phyloP scores from a whole-genome alignment of 371 early-diverging fungal species.

The Fennellomyces sp. region DNA sequence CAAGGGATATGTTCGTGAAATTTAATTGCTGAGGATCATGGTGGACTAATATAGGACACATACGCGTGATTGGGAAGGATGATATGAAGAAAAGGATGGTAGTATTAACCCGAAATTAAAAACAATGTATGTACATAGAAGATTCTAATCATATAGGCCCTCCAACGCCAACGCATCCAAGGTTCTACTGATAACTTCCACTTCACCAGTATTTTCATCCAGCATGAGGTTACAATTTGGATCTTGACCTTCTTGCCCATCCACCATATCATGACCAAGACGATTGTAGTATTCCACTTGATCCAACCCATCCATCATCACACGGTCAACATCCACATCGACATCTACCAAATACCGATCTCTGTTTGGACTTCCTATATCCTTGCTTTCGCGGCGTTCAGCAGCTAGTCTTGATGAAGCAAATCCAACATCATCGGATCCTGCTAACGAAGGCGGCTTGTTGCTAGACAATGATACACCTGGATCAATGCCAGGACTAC shows the following conservation, averaged over 20 bases:
- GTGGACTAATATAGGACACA: no score
- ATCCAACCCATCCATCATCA: conserved; percentile 55
- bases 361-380: conserved; percentile 14
- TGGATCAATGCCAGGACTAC: background rate
- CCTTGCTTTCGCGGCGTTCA: conserved; percentile 5
- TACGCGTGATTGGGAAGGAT: no score
- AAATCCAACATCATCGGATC: conserved; percentile 11
- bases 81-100: no score
- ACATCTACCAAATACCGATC: conserved; percentile 51
- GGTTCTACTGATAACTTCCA: conserved; percentile 45
- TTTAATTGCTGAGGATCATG: no score
- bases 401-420: background rate
- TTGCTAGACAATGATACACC: background rate
- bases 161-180: conserved; percentile 51
- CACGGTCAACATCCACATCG: conserved; percentile 53
- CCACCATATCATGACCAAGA: conserved; percentile 8
- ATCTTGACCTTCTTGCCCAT: conserved; percentile 20
- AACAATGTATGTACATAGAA: no score
- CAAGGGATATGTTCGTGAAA: no score
- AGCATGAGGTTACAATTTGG: conserved; percentile 10
- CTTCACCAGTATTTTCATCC: conserved; percentile 30
- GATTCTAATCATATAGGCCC: conserved; percentile 26
- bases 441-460: conserved; percentile 13
- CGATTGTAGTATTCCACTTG: conserved; percentile 44
- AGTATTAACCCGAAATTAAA: no score